Evolutionary conservation across 2,329 filamentous ascomycete genomes (phyloP), one percentile per base, ranked within the genome.

Genomic region (Cyanodermella asteris): DNA sequence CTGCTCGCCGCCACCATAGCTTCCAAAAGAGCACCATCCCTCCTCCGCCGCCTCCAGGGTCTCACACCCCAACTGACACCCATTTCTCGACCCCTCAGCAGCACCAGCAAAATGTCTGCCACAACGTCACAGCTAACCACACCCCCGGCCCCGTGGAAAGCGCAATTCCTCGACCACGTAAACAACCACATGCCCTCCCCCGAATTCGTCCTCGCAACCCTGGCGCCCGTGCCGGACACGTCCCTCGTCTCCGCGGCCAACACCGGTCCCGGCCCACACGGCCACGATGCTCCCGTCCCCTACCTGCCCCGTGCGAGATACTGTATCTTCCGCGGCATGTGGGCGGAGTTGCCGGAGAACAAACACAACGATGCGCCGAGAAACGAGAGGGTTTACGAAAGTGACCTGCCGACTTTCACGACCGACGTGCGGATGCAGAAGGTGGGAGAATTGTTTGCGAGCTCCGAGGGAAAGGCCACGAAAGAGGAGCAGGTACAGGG

Each of bases 401-500:
- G 67, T 37, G 81, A 94, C 35, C 53, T 84, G 37, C 63, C 74
- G 3, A 72, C 74, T 1, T 72, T 93, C 40, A 91, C 84, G 1
- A 91, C 81, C 0, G 87, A 94, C 46, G 66, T 65, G 6, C 66
- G 84, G 22, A 91, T 90, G 78, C 62, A 70, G 31, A 94, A 94
- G 55, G 57, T 74, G 0, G 54, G 56, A 3, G 72, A 93, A 46
- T 48, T 94, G 4, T 64, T 70, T 32, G 53, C 50, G 5, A 57
- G 50, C 5, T 53, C 52, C 7, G 43, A 48, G 13, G 56, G 52
- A 6, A 49, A 56, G 25, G 56, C 57, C 5, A 44, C 49, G 16
- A 47, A 48, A 17, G 42, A 40, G 5, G 42, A 39, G 4, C 41
- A 51, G 38, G 34, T 55, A 48, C 36, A 35, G 28, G 54, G 66